Evolutionary conservation across 306 rosid genomes (phyloP), one percentile per base, ranked within the genome.

Genomic region (Medicago arabica): DNA sequence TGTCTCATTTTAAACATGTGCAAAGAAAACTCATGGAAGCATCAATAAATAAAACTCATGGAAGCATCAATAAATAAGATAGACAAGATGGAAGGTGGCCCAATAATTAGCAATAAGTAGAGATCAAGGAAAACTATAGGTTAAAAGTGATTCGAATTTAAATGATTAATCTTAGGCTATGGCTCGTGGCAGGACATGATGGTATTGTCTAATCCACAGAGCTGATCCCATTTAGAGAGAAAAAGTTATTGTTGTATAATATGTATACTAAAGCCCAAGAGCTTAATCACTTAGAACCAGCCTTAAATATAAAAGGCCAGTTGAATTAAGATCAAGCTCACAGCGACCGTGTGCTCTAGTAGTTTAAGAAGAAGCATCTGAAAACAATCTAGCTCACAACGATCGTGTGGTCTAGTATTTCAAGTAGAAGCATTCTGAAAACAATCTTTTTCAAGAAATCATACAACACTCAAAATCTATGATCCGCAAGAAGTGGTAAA

Each of bases 391-490:
- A 79, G 46, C 43, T 12, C 43, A 54, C 25, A 25, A 4, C 13
- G 31, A 53, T 39, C 40, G 10, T 38, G 46, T 28, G 25, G 21
- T 68, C 63, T 41, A 47, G 67, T 53, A 83, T 8, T 81, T 65
- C 54, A 40, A 67, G 41, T 38, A 23, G 13, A 50, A 19, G 40
- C 18, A n/a, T 31, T 11, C 50, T 68, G 28, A 57, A 59, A 21
- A 12, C 38, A 49, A 60, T 60, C 16, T 13, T 13, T 60, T 18
- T 28, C n/a, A 58, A 23, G 8, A 77, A 71, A 70, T 28, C 18
- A 60, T 59, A 49, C 58, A 64, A 65, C 13, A 63, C 10, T 11
- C 39, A 83, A 58, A 75, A 51, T 61, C 63, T 40, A 40, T 17
- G 55, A 57, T 64, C 13, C 47, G 23, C 25, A 13, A 38, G 41